These are phyloP conservation scores for Hypoxylon lenormandii DNA, from an alignment of 495 filamentous ascomycete species.

Conservation along the genomic window DNA sequence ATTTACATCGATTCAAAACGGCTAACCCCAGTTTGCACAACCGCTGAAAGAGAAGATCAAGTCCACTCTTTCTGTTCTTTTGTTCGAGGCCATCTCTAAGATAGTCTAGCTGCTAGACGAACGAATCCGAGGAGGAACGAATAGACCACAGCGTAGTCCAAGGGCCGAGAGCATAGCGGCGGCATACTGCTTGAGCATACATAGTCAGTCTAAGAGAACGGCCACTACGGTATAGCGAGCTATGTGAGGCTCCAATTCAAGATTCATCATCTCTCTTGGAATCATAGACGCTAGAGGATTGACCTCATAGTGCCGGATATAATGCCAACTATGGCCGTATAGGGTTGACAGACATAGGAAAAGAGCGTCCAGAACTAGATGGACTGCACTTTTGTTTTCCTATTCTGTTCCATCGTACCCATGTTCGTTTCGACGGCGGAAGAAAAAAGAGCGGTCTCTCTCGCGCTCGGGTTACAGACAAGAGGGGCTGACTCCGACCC, in stretches of 20 bases:
- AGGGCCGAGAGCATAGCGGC: not conserved
- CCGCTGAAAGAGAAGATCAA: conserved; percentile 14
- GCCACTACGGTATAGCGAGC: not conserved
- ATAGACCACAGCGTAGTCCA: not conserved
- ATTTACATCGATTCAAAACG: conserved; percentile 48
- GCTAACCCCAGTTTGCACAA: conserved; percentile 33
- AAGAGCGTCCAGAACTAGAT: conserved; percentile 32
- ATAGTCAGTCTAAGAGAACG: not conserved
- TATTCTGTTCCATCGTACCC: conserved; percentile 43
- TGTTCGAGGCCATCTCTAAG: not conserved
- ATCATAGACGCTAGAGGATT: not conserved
- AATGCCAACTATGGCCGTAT: conserved; percentile 22
- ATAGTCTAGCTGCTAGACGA: conserved; percentile 13
- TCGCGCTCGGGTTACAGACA: conserved; percentile 32
- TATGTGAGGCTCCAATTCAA: not conserved
- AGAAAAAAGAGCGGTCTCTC: conserved; percentile 38
- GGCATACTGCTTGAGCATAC: not conserved
- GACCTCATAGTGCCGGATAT: conserved; percentile 17
- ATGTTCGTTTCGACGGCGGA: conserved; percentile 47
- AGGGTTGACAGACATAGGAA: conserved; percentile 26
- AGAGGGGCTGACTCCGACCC: conserved; percentile 28
- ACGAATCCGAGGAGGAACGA: conserved; percentile 8
- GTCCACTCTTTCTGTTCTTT: conserved; percentile 15
- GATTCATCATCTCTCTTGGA: conserved; percentile 1
- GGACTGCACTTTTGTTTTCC: conserved; percentile 42